Evolutionary conservation across 192 early-diverging fungal species (phyloP).

Genomic region (Gonapodya sp.): DNA sequence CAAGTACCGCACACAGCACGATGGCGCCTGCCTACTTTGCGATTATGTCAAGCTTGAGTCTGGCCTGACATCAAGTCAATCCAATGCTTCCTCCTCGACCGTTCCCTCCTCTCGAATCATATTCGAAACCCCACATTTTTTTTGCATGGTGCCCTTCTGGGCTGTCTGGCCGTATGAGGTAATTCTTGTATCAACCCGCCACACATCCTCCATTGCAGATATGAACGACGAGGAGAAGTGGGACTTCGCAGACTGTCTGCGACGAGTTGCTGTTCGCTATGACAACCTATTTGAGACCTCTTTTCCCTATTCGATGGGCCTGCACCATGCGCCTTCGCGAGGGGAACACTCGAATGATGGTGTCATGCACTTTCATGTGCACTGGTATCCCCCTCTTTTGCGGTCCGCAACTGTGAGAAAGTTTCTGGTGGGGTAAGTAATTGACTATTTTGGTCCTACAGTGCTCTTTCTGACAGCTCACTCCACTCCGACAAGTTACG

Average conservation of each 20-base stretch:
- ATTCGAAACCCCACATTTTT: slow-evolving; percentile 67
- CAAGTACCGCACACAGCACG: slow-evolving; percentile 44
- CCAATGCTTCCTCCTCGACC: slow-evolving; percentile 15
- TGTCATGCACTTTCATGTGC: slow-evolving; percentile 68
- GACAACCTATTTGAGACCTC: slow-evolving; percentile 85
- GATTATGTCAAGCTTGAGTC: slow-evolving; percentile 62
- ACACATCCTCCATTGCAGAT: slow-evolving; percentile 50
- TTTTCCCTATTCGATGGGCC: slow-evolving; percentile 95
- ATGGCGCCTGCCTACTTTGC: slow-evolving; percentile 64
- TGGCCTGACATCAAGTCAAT: slow-evolving; percentile 16
- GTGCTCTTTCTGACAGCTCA: slow-evolving; percentile 1
- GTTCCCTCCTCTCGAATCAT: slow-evolving; percentile 49
- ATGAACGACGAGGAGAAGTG: slow-evolving; percentile 35
- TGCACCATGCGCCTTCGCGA: slow-evolving; percentile 77
- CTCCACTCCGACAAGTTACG: slow-evolving; percentile 50
- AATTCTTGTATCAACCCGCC: slow-evolving; percentile 59
- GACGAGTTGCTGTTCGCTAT: slow-evolving; percentile 71
- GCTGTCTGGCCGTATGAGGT: slow-evolving; percentile 95
- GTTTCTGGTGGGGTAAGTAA: slow-evolving; percentile 81
- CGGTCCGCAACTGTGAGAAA: slow-evolving; percentile 84
- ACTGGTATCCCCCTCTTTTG: slow-evolving; percentile 93
- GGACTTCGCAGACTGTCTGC: slow-evolving; percentile 68
- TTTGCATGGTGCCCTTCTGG: slow-evolving; percentile 90
- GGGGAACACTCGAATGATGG: slow-evolving; percentile 35
- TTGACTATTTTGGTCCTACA: not conserved